Percentiles rank a stretch among this genome's conserved stretches.
Evolutionary conservation across 164 flowering plant genomes (phyloP).

Genomic region (Platanus orientalis): DNA sequence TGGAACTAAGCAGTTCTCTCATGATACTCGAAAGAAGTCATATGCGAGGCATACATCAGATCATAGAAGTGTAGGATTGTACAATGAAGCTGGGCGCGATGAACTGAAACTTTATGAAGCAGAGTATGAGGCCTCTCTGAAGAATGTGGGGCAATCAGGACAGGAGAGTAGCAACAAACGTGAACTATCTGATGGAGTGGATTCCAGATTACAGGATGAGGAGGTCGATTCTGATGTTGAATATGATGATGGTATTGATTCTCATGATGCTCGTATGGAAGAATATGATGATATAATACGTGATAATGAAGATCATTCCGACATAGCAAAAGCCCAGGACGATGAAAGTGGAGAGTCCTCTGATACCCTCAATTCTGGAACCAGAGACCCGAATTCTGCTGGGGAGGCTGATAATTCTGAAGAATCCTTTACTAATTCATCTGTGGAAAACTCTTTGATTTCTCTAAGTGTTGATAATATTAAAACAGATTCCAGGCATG

Average conservation of each 20-base stretch:
- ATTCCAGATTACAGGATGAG: constrained; percentile 24
- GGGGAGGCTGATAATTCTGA: constrained; percentile 18
- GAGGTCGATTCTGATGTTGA: constrained; percentile 56
- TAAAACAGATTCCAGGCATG: constrained; percentile 21
- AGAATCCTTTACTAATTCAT: constrained; percentile 14
- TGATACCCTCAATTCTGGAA: constrained; percentile 17
- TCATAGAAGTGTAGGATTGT: constrained; percentile 49
- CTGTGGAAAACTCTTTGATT: constrained; percentile 4
- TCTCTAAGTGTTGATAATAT: no score
- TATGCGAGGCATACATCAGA: constrained; percentile 12
- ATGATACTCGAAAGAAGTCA: constrained; percentile 14
- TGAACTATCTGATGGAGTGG: constrained; percentile 22
- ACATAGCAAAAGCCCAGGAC: constrained; percentile 16
- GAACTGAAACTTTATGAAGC: constrained; percentile 85
- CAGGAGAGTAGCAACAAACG: constrained; percentile 17
- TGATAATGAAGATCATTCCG: constrained; percentile 18
- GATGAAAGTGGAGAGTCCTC: constrained; percentile 23
- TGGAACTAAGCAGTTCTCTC: constrained; percentile 13
- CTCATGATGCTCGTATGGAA: constrained; percentile 41
- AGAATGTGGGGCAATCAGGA: constrained; percentile 29
- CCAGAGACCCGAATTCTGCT: neutral
- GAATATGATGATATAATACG: constrained; percentile 37
- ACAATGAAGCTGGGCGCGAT: constrained; percentile 94
- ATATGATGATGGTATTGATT: constrained; percentile 80
- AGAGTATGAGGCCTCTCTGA: constrained; percentile 76